Percentiles rank a stretch among this genome's conserved stretches.
phyloP scores from a whole-genome alignment of 1,139 yeast genomes.

The Magnusiomyces paraingens region DNA sequence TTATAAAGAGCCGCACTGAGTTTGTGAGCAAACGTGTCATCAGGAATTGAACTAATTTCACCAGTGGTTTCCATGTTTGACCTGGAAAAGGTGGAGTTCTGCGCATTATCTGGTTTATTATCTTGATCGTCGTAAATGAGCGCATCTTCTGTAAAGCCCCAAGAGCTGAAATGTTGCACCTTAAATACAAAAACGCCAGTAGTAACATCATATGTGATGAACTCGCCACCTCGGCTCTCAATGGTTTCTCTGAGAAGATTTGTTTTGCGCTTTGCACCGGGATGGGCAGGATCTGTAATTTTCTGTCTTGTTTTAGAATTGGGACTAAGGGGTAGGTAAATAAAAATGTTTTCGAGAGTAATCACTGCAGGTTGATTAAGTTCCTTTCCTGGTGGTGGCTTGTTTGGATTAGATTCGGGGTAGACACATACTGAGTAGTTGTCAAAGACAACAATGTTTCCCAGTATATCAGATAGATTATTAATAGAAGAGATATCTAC shows the following conservation, averaged over 20 bases:
- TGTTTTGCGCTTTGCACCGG: slow-evolving; percentile 44
- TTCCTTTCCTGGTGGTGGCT: slow-evolving; percentile 66
- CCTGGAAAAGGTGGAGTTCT: not conserved
- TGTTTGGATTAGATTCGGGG: slow-evolving; percentile 41
- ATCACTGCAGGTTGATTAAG: slow-evolving; percentile 81
- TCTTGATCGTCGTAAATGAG: slow-evolving; percentile 49
- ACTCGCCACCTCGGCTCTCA: slow-evolving; percentile 61
- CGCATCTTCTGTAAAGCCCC: slow-evolving; percentile 79
- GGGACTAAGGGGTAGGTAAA: slow-evolving; percentile 24
- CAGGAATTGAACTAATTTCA: not conserved
- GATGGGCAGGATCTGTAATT: slow-evolving; percentile 38
- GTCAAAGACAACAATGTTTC: slow-evolving; percentile 49
- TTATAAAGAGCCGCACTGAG: not conserved
- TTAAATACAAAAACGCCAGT: slow-evolving; percentile 74
- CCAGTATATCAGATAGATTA: slow-evolving; percentile 45
- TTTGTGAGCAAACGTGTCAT: slow-evolving; percentile 6
- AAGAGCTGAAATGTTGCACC: slow-evolving; percentile 87
- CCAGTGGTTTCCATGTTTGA: slow-evolving; percentile 1
- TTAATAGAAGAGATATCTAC: slow-evolving; percentile 61
- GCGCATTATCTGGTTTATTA: slow-evolving; percentile 15
- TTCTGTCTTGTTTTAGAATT: slow-evolving; percentile 19
- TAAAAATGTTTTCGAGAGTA: slow-evolving; percentile 53
- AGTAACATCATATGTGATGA: slow-evolving; percentile 70
- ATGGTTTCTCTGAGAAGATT: slow-evolving; percentile 38
- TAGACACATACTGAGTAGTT: slow-evolving; percentile 62